A percentile compares a stretch with the other conserved stretches of the same genome.
phyloP scores from a whole-genome alignment of 2,329 filamentous ascomycete genomes.

The Aureobasidium subglaciale region DNA sequence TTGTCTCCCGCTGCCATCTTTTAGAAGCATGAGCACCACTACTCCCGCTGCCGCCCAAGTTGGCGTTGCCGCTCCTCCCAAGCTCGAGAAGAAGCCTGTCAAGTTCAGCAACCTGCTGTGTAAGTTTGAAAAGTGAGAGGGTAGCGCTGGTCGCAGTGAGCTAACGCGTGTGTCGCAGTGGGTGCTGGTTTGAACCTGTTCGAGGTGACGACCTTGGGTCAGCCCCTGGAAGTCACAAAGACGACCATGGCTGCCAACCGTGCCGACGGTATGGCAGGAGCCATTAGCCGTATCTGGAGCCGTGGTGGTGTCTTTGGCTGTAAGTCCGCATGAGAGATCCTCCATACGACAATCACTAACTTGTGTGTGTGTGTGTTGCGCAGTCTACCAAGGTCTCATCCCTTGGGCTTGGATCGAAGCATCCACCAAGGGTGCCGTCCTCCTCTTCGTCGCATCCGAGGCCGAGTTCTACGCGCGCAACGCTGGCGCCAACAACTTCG shows the following conservation, averaged over 20 bases:
- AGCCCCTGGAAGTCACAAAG: slow-evolving; percentile 97
- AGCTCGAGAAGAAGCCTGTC: slow-evolving; percentile 96
- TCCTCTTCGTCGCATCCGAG: slow-evolving; percentile 97
- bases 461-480: slow-evolving; percentile 85
- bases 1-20: slow-evolving; percentile 32
- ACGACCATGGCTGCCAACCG: slow-evolving; percentile 99
- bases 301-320: slow-evolving; percentile 91
- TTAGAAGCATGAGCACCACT: slow-evolving; percentile 44
- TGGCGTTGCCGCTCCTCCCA: slow-evolving; percentile 46
- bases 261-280: slow-evolving; percentile 73
- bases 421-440: slow-evolving; percentile 96
- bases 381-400: slow-evolving; percentile 99
- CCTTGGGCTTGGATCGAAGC: slow-evolving; percentile 99
- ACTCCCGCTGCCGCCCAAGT: slow-evolving; percentile 35
- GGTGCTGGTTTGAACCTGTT: slow-evolving; percentile 94
- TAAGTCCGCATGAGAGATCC: slow-evolving; percentile 55
- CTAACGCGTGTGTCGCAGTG: slow-evolving; percentile 39
- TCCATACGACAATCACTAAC: too few species aligned
- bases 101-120: slow-evolving; percentile 98
- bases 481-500: slow-evolving; percentile 76
- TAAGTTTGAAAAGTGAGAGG: slow-evolving; percentile 32
- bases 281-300: slow-evolving; percentile 82
- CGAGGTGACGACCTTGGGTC: slow-evolving; percentile 67
- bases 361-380: too few species aligned
- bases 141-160: not conserved